Evolutionary conservation across 306 rosid species (phyloP).

Genomic region (Sechiopsis laciniata): DNA sequence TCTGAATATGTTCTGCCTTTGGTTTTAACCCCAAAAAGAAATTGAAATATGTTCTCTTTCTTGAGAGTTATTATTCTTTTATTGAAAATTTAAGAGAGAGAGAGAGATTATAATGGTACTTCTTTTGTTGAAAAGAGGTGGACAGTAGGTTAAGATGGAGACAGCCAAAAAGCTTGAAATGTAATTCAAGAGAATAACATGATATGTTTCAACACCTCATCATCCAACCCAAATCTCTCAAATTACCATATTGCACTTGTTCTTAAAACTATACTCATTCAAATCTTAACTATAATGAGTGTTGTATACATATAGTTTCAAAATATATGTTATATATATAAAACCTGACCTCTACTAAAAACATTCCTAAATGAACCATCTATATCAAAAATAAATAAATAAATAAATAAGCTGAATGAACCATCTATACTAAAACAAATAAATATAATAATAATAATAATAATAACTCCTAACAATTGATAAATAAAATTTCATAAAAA

Average conservation of each 20-base stretch:
- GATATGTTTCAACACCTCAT: slow-evolving; percentile 43
- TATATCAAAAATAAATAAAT: no score
- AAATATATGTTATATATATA: neutral
- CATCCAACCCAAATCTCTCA: neutral
- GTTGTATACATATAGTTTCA: no score
- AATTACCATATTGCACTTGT: slow-evolving; percentile 18
- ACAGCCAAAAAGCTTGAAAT: slow-evolving; percentile 42
- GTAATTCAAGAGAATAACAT: slow-evolving; percentile 47
- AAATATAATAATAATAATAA: no score
- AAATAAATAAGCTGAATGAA: no score
- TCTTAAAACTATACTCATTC: neutral
- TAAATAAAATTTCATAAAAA: no score
- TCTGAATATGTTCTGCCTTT: slow-evolving; percentile 28
- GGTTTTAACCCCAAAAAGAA: slow-evolving; percentile 36
- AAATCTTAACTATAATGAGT: neutral
- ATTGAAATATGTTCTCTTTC: no score
- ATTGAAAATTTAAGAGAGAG: slow-evolving; percentile 10
- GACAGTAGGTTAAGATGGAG: slow-evolving; percentile 30
- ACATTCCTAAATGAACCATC: no score
- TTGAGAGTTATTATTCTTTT: neutral
- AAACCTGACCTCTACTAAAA: no score
- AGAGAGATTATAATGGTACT: slow-evolving; percentile 15
- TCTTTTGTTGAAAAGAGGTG: neutral
- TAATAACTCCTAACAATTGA: no score
- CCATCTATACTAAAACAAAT: no score